Evolutionary conservation across 2,329 filamentous ascomycete species (phyloP).

Genomic region (Aspergillus calidoustus): DNA sequence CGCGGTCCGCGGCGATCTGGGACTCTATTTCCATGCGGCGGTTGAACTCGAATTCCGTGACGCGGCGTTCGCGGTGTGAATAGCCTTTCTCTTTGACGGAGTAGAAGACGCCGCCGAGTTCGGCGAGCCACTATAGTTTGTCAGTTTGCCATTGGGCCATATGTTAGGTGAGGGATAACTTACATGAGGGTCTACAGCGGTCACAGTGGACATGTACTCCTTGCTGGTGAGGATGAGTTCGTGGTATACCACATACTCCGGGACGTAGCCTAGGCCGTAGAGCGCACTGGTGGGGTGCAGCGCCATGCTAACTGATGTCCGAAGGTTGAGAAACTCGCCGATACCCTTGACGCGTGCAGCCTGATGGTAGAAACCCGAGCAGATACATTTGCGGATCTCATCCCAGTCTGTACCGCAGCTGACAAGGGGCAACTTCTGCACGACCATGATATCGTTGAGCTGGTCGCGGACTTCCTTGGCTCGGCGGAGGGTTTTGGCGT

Average conservation of each 20-base stretch:
- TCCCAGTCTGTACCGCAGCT: slow-evolving; percentile 98
- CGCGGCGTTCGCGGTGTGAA: slow-evolving; percentile 79
- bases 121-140: slow-evolving; percentile 74
- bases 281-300: slow-evolving; percentile 92
- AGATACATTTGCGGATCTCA: slow-evolving; percentile 92
- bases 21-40: slow-evolving; percentile 89
- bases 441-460: slow-evolving; percentile 88
- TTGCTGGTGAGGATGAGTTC: slow-evolving; percentile 95
- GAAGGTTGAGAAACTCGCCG: slow-evolving; percentile 95
- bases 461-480: slow-evolving; percentile 96
- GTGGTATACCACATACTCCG: slow-evolving; percentile 97
- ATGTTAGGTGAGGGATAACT: slow-evolving; percentile 26
- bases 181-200: slow-evolving; percentile 85
- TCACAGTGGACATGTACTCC: slow-evolving; percentile 98
- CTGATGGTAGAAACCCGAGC: slow-evolving; percentile 97
- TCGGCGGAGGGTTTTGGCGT: slow-evolving; percentile 88
- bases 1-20: slow-evolving; percentile 87
- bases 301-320: slow-evolving; percentile 91
- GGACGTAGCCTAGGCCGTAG: slow-evolving; percentile 89
- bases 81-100: slow-evolving; percentile 98
- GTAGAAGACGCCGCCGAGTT: slow-evolving; percentile 96
- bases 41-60: slow-evolving; percentile 92
- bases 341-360: slow-evolving; percentile 95
- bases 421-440: slow-evolving; percentile 84
- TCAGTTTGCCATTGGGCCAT: slow-evolving; percentile 7